Percentiles rank a stretch among this genome's conserved stretches.
These are phyloP conservation scores for Coniferiporia sulphurascens DNA, from an alignment of 1,284 basidiomycete genomes.

Conservation along the genomic window DNA sequence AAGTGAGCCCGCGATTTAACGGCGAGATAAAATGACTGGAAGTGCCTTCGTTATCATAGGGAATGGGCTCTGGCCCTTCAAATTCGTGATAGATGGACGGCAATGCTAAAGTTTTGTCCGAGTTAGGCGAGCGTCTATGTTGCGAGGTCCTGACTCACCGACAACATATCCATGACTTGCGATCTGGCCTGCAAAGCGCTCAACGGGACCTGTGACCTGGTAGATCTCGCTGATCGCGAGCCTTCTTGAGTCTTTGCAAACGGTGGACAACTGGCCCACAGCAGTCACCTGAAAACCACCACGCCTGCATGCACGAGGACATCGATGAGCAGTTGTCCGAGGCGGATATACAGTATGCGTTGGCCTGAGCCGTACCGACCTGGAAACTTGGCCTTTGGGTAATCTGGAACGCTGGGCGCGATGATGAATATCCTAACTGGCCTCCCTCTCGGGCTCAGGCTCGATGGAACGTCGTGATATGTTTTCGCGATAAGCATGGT, in stretches of 20 bases:
- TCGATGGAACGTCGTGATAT: constrained; percentile 70
- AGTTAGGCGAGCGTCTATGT: neutral
- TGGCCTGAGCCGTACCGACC: constrained; percentile 35
- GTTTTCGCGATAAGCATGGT: constrained; percentile 79
- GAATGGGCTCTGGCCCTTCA: constrained; percentile 78
- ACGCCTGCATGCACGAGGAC: constrained; percentile 45
- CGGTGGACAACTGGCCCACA: neutral
- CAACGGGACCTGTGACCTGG: constrained; percentile 82
- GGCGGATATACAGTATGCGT: constrained; percentile 17
- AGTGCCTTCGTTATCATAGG: constrained; percentile 79
- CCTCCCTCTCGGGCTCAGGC: constrained; percentile 54
- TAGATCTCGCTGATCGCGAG: constrained; percentile 64
- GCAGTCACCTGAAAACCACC: constrained; percentile 67
- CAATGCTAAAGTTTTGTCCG: constrained; percentile 44
- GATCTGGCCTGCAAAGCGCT: constrained; percentile 87
- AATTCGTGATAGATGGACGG: constrained; percentile 89
- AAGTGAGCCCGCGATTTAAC: neutral
- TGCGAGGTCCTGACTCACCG: constrained; percentile 37
- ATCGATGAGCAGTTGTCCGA: neutral
- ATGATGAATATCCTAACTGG: constrained; percentile 79
- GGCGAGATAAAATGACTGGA: constrained; percentile 6
- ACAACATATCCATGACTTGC: constrained; percentile 84
- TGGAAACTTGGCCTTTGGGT: constrained; percentile 81
- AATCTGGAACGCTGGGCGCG: constrained; percentile 61
- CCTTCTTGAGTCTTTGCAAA: constrained; percentile 3